Percentiles rank a stretch among this genome's conserved stretches.
Evolutionary conservation across 345 rosid species (phyloP).

Genomic region (Punica granatum): DNA sequence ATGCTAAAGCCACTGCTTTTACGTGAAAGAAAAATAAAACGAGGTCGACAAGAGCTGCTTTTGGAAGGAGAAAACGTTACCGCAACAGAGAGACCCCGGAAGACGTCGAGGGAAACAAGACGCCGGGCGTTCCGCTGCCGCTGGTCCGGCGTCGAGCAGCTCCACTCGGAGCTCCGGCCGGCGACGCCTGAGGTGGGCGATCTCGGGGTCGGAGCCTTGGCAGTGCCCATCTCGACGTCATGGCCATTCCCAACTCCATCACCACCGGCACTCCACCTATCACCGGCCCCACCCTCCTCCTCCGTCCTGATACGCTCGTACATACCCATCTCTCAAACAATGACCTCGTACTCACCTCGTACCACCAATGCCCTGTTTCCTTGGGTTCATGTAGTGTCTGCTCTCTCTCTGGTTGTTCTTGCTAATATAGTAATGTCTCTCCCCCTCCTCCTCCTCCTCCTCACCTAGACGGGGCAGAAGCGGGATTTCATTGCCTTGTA

Average conservation of each 20-base stretch:
- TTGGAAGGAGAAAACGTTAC: slow-evolving; percentile 1
- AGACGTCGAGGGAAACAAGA: slow-evolving; percentile 17
- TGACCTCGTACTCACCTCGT: neutral
- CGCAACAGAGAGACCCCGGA: slow-evolving; percentile 18
- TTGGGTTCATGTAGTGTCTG: neutral
- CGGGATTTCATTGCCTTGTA: neutral
- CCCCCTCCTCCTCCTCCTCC: no score
- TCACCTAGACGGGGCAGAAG: neutral
- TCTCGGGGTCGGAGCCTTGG: neutral
- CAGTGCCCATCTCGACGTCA: slow-evolving; percentile 4
- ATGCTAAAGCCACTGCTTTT: neutral
- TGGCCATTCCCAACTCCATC: neutral
- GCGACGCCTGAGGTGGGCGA: slow-evolving; percentile 2
- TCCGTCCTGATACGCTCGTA: slow-evolving; percentile 15
- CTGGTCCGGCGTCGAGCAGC: slow-evolving; percentile 4
- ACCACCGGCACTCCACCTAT: neutral
- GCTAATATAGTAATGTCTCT: no score
- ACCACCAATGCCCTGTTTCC: neutral
- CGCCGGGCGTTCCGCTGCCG: slow-evolving; percentile 6
- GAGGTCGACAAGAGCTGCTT: neutral
- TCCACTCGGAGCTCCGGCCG: no score
- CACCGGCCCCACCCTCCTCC: slow-evolving; percentile 5
- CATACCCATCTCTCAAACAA: slow-evolving; percentile 10
- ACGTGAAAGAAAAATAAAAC: neutral
- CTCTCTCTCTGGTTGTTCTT: neutral